Conservation (phyloP, 352 stramenopile species). For the Phytophthora pisi region DNA sequence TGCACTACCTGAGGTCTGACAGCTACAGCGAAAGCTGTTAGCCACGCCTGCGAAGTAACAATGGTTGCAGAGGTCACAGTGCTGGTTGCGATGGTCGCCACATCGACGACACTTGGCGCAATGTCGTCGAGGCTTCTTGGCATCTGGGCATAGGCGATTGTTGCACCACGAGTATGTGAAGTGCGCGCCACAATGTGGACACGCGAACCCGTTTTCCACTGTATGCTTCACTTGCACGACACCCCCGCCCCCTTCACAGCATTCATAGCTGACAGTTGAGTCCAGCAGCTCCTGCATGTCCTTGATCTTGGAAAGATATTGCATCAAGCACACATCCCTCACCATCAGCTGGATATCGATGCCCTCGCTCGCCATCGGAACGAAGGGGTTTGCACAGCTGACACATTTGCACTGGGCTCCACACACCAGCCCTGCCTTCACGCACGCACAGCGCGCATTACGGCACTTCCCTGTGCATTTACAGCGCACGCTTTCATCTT, state of each 20-base stretch:
- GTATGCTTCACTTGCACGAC: conserved; percentile 72
- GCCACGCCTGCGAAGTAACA: conserved; percentile 87
- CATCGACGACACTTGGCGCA: conserved; percentile 81
- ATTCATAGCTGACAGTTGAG: conserved; percentile 73
- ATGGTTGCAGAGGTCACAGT: conserved; percentile 83
- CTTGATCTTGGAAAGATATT: conserved; percentile 84
- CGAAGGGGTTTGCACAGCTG: conserved; percentile 80
- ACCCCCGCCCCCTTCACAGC: conserved; percentile 51
- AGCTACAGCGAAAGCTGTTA: conserved; percentile 86
- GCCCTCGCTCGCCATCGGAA: conserved; percentile 69
- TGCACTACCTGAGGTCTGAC: conserved; percentile 44
- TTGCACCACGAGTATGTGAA: conserved; percentile 88
- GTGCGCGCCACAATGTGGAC: conserved; percentile 56
- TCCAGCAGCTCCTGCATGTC: conserved; percentile 84
- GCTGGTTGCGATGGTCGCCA: conserved; percentile 80
- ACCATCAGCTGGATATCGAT: conserved; percentile 78
- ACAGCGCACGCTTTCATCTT: conserved; percentile 59
- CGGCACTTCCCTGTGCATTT: conserved; percentile 87
- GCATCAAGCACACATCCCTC: conserved; percentile 78
- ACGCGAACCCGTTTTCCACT: conserved; percentile 65
- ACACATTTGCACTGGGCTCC: conserved; percentile 81
- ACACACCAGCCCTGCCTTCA: conserved; percentile 84
- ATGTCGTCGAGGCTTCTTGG: conserved; percentile 82
- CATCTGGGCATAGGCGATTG: conserved; percentile 71
- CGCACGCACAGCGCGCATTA: conserved; percentile 81